Base-by-base conservation (phyloP, 1,284 basidiomycete species). In the Anthracocystis walkeri region DNA sequence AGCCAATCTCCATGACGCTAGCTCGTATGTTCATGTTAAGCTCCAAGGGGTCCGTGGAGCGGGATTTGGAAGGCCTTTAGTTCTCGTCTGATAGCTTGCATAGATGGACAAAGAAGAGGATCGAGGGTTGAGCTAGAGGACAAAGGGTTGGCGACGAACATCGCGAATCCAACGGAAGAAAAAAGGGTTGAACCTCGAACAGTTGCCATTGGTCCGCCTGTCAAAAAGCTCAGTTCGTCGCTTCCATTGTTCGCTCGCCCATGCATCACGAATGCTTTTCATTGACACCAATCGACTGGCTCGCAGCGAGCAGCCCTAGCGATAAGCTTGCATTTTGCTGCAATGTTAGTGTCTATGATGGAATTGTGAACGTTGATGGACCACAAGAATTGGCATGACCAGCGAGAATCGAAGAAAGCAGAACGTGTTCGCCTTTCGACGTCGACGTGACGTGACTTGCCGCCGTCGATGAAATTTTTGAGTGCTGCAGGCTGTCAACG, bases 391-490 rank as follows among this genome's bases (percentile, higher is more conserved):
- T n/a, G 6, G 46, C 18, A 7, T n/a, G 33, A 54, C 42, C 59
- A 53, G 10, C 31, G 44, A 54, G 45, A 45, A 48, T 62, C 33
- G 45, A 21, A 25, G 16, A 7, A 55, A 25, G 1, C 5, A 56
- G 52, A 59, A 65, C 64, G 52, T 65, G 64, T 41, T 59, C 44
- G 35, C 42, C 62, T 53, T 58, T 33, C 41, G 38, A 51, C 38
- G 51, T 35, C 57, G 53, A 31, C 23, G 41, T 65, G 64, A 65
- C 52, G 46, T 49, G 51, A 51, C 29, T 25, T 27, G 40, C 5
- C 3, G n/a, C 41, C 2, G 3, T 20, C 20, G 16, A 40, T 20
- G 16, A 7, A 27, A 46, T 29, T 29, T 29, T 21, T 27, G 2
- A 45, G 44, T 29, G 6, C 25, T 29, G 27, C 27, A 48, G 46